phyloP scores from a whole-genome alignment of 805 yeast species.

The Ogataea ganodermae region DNA sequence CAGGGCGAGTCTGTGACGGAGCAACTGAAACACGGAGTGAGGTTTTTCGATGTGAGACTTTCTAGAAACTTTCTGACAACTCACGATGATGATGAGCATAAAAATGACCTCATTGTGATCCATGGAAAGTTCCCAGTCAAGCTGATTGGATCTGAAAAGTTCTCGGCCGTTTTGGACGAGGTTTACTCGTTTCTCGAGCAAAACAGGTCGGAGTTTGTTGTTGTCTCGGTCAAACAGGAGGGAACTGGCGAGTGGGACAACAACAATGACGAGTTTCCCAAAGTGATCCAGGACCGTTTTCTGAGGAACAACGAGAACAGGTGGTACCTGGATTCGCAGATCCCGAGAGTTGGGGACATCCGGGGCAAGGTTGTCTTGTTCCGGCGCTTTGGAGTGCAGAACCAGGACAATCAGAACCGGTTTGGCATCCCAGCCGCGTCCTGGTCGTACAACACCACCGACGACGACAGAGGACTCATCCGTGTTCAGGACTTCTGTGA shows the following conservation, averaged over 20 bases:
- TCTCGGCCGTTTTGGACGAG: conserved; percentile 54
- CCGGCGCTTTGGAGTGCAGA: conserved; percentile 67
- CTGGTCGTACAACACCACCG: conserved; percentile 67
- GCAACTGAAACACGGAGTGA: conserved; percentile 72
- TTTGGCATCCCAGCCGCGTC: conserved; percentile 69
- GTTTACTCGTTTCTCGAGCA: conserved; percentile 56
- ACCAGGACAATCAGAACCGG: conserved; percentile 39
- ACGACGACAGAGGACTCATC: conserved; percentile 62
- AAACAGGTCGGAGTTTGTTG: conserved; percentile 59
- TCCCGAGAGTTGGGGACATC: conserved; percentile 61
- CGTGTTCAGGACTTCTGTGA: conserved; percentile 79
- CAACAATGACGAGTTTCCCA: conserved; percentile 63
- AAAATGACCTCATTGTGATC: conserved; percentile 60
- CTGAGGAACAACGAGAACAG: conserved; percentile 48
- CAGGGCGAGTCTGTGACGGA: conserved; percentile 61
- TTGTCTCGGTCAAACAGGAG: conserved; percentile 73
- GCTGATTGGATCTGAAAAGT: conserved; percentile 55
- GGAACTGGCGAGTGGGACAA: conserved; percentile 69
- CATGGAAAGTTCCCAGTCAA: conserved; percentile 79
- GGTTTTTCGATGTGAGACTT: conserved; percentile 69
- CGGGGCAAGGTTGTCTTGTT: conserved; percentile 69
- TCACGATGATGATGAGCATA: conserved; percentile 36
- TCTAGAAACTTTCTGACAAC: conserved; percentile 57
- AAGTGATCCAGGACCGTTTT: conserved; percentile 59
- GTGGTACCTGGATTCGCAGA: conserved; percentile 59